Base-by-base conservation (phyloP, 148 eudicot species). In the Dysphania ambrosioides region DNA sequence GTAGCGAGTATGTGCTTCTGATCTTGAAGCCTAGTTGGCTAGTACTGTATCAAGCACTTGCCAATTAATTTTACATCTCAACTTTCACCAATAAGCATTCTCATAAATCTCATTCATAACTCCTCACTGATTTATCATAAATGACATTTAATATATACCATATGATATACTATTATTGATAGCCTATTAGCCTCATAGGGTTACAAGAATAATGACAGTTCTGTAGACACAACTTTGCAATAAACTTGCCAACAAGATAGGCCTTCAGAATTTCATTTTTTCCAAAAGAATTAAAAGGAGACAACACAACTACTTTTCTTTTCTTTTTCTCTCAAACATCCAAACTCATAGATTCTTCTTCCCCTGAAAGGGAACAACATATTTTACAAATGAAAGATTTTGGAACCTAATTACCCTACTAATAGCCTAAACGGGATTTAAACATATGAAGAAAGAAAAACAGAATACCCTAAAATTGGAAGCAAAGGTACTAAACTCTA, bases 311-410 rank as follows among this genome's bases (percentile, higher is more conserved):
- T n/a, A 30, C 1, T n/a, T 5, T 26, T 42, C 26, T 64, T 63
- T 64, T 23, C 15, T 44, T 15, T 2, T 44, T 44, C 51, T 15
- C 51, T 13, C 31, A 8, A 23, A 27, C 4, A 16, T 31, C 35
- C 21, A 11, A 10, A 8, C 7, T 61, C 5, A 42, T 5, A 0
- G 8, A 32, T 6, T 32, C 2, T n/a, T 53, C 19, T 7, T 34
- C 16, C 31, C n/a, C 23, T 51, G 21, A 57, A 18, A 60, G 60
- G 24, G 32, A 60, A 40, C 66, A 72, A 19, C 60, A 72, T 21
- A 67, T 12, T 67, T 24, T 32, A 67, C 66, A 57, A 73, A 77
- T 83, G 67, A 73, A 76, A 47, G 70, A 47, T 79, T 73, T 73
- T 70, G 71, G 68, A 32, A 55, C 71, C 35, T 74, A 74, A 4